A percentile compares a stretch with the other conserved stretches of the same genome.
Evolutionary conservation across 768 basidiomycete genomes (phyloP).

Genomic region (Rhodocollybia butyracea): DNA sequence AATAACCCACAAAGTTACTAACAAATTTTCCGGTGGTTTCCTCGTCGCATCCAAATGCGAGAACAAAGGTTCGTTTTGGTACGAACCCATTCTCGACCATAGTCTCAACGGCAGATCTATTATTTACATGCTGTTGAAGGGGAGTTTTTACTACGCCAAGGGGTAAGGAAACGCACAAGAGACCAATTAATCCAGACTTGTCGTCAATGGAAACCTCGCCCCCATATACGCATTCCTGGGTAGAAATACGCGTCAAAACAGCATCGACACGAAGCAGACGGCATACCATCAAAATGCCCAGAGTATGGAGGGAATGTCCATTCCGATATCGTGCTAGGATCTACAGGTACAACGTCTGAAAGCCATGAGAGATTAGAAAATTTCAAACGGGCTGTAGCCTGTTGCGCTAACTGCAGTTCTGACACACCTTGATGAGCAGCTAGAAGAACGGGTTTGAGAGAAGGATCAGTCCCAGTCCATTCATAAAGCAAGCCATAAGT

Average conservation of each 20-base stretch:
- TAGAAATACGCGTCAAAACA: not conserved
- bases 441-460: conserved; percentile 54
- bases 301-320: conserved; percentile 52
- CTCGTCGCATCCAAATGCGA: conserved; percentile 57
- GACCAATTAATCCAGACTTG: conserved; percentile 47
- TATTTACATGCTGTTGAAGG: not conserved
- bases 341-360: conserved; percentile 54
- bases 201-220: conserved; percentile 58
- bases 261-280: not conserved
- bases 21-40: conserved; percentile 39
- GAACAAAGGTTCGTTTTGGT: conserved; percentile 19
- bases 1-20: not conserved
- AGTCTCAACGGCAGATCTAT: conserved; percentile 10
- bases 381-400: too few species aligned
- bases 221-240: conserved; percentile 48
- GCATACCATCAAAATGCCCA: conserved; percentile 40
- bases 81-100: conserved; percentile 12
- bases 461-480: too few species aligned
- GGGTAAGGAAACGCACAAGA: too few species aligned
- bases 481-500: too few species aligned
- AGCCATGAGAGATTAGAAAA: not conserved
- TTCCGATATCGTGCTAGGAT: conserved; percentile 47
- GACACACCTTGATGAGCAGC: conserved; percentile 47
- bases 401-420: not conserved
- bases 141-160: not conserved